Base-by-base conservation (phyloP, 305 asterid species). In the Solanum hybrid region DNA sequence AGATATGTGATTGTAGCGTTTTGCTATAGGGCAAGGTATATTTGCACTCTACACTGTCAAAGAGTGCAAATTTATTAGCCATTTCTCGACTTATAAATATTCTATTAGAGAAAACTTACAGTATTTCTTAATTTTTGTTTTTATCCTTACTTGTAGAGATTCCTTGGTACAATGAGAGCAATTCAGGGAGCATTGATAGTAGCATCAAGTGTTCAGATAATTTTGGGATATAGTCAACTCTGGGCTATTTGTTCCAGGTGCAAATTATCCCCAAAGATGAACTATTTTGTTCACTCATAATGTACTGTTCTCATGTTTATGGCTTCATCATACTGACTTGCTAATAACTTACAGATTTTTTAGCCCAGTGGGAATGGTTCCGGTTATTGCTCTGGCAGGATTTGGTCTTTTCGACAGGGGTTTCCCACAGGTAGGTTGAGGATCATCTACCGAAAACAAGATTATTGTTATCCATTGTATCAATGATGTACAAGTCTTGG, bases 171-270 rank as follows among this genome's bases (percentile, higher is more conserved):
- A 7, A 96, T 97, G 98, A 78, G 98, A 90, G 99, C 99, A 13
- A 96, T 94, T 60, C 99, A 97, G 91, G 99, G 99, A 79, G 98
- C 99, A 29, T 90, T 97, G 27, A 97, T 97, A n/a, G 98, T 97
- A 76, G 98, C 99, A 84, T 97, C 99, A 14, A 97, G 99, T 77
- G 96, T 97, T 92, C 99, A 97, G 95, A 97, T 97, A 86, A 95
- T 97, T 86, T 89, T 97, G 95, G 98, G 99, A 5, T 97, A 93
- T 79, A 96, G 99, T 92, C 99, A 97, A 94, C 95, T 96, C 22
- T 97, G 99, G 99, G 99, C 98, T 90, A 96, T 97, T 85, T 97
- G 97, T 92, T 97, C 99, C 73, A 97, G 99, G 99, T 96, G 90
- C 71, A 78, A 27, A 17, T 82, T 81, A 64, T 45, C 31, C 31